Percentiles rank a stretch among this genome's conserved stretches.
These are phyloP conservation scores for Lactuca sativa DNA, from an alignment of 129 eudicot genomes.

Conservation along the genomic window DNA sequence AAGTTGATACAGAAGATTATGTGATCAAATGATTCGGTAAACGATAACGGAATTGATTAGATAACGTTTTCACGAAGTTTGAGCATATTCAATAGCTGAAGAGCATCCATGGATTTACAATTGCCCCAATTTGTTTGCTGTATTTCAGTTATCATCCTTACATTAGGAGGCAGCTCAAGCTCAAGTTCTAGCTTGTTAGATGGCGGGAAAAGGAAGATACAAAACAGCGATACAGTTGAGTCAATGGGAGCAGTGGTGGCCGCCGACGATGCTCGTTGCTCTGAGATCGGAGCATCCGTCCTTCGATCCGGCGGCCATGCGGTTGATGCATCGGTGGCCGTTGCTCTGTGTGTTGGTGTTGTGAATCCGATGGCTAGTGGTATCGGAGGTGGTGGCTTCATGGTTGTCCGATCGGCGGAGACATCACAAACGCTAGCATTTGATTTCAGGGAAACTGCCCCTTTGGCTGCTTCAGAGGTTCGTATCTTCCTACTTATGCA, in stretches of 20 bases:
- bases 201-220: slow-evolving; percentile 4
- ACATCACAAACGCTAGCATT: slow-evolving; percentile 51
- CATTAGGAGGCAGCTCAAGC: slow-evolving; percentile 26
- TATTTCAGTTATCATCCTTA: slow-evolving; percentile 36
- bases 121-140: neutral
- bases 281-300: slow-evolving; percentile 66
- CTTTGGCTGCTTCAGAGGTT: slow-evolving; percentile 86
- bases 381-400: slow-evolving; percentile 91
- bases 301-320: slow-evolving; percentile 82
- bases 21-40: neutral
- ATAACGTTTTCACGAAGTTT: neutral
- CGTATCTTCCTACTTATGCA: neutral
- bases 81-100: slow-evolving; percentile 2
- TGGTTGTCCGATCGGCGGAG: slow-evolving; percentile 66
- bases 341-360: slow-evolving; percentile 80
- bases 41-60: neutral
- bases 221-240: slow-evolving; percentile 39
- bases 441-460: slow-evolving; percentile 97
- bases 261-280: slow-evolving; percentile 92
- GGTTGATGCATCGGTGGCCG: slow-evolving; percentile 87
- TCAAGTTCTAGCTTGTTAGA: slow-evolving; percentile 20
- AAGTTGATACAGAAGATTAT: slow-evolving; percentile 2
- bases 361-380: slow-evolving; percentile 87
- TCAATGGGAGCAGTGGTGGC: slow-evolving; percentile 84
- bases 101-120: neutral